Evolutionary conservation across 2,329 filamentous ascomycete species (phyloP).

Genomic region (Stemphylium beticola): DNA sequence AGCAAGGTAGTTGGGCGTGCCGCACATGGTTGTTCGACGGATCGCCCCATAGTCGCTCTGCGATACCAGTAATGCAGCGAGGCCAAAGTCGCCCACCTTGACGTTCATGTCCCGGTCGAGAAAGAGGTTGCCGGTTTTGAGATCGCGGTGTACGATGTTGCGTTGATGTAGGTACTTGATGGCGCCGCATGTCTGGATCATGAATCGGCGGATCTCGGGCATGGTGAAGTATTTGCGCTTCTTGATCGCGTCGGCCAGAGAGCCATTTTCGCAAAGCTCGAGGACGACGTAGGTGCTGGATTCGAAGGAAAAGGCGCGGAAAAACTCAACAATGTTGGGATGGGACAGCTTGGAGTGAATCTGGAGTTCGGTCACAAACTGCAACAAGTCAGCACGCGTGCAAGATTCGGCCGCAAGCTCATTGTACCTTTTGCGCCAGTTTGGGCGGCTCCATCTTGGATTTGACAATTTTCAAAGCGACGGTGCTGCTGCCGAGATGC

Average conservation of each 20-base stretch:
- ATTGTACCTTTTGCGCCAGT: slow-evolving; percentile 79
- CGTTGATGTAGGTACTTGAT: slow-evolving; percentile 98
- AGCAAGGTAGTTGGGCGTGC: slow-evolving; percentile 97
- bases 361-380: slow-evolving; percentile 84
- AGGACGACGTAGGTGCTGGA: slow-evolving; percentile 91
- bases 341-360: slow-evolving; percentile 99
- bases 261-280: slow-evolving; percentile 93
- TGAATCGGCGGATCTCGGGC: slow-evolving; percentile 91
- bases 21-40: slow-evolving; percentile 90
- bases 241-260: slow-evolving; percentile 97
- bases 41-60: slow-evolving; percentile 83
- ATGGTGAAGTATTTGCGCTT: slow-evolving; percentile 88
- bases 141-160: slow-evolving; percentile 93
- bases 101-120: slow-evolving; percentile 94
- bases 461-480: slow-evolving; percentile 83
- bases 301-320: slow-evolving; percentile 89
- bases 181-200: slow-evolving; percentile 92
- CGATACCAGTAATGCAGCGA: slow-evolving; percentile 89
- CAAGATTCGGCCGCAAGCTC: not conserved
- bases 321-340: slow-evolving; percentile 93
- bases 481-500: slow-evolving; percentile 67
- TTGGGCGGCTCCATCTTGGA: slow-evolving; percentile 79
- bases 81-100: slow-evolving; percentile 96
- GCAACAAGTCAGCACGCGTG: slow-evolving; percentile 30
- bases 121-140: slow-evolving; percentile 99